A percentile compares a stretch with the other conserved stretches of the same genome.
Evolutionary conservation across 2,329 filamentous ascomycete genomes (phyloP).

Genomic region (Penicillium sp.): DNA sequence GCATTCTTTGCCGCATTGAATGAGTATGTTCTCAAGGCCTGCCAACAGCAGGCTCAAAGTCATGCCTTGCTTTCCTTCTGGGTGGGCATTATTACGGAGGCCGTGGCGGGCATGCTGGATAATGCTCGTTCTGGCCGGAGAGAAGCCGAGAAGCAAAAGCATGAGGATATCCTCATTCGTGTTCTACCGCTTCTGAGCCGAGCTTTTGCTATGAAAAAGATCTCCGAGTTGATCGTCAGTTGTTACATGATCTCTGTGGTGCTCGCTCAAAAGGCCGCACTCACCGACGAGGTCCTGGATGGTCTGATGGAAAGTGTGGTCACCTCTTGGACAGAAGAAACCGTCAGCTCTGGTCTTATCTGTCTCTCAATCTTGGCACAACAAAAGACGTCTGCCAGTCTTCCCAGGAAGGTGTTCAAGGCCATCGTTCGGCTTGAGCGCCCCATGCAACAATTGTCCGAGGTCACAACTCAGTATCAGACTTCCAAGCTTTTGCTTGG

Average conservation of each 20-base stretch:
- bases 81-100: constrained; percentile 84
- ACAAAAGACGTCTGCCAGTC: constrained; percentile 68
- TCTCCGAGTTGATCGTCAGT: constrained; percentile 77
- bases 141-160: constrained; percentile 75
- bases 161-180: constrained; percentile 73
- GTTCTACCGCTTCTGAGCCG: constrained; percentile 72
- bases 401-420: constrained; percentile 71
- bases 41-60: constrained; percentile 71
- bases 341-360: constrained; percentile 70
- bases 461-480: constrained; percentile 36
- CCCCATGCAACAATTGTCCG: constrained; percentile 34
- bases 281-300: constrained; percentile 78
- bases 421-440: constrained; percentile 39
- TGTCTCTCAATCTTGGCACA: constrained; percentile 82
- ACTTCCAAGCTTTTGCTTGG: constrained; percentile 39
- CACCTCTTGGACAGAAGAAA: constrained; percentile 73
- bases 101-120: constrained; percentile 80
- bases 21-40: constrained; percentile 73
- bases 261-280: constrained; percentile 76
- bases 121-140: constrained; percentile 72
- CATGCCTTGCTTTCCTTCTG: constrained; percentile 83
- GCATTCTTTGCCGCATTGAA: constrained; percentile 77
- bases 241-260: constrained; percentile 91
- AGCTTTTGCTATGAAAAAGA: constrained; percentile 72
- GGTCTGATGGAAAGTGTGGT: constrained; percentile 89